Base-by-base conservation (phyloP, 176 grass and related monocot genomes). In the Saccharum officinarum region DNA sequence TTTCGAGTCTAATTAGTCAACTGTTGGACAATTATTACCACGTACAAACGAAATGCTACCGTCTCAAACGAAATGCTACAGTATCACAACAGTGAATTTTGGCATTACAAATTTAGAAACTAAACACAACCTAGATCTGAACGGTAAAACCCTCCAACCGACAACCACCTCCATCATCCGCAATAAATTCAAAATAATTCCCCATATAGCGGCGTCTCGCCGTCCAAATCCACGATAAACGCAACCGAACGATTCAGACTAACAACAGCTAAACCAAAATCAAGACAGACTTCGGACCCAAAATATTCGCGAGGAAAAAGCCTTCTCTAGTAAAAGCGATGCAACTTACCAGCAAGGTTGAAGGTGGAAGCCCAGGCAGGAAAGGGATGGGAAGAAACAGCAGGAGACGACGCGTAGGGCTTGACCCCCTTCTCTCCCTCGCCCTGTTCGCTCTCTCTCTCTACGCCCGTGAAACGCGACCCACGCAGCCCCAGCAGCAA, bases 401-500 rank as follows among this genome's bases (percentile, higher is more conserved):
- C 47, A 39, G 57, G 45, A 30, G 3, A 33, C 52, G 50, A 28
- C 67, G 38, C 7, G 37, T 61, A 73, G 10, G 61, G 33, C 38
- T n/a, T 74, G 61, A 3, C 47, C 16, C 46, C 33, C 46, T 33
- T 23, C 65, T 54, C 23, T 73, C 76, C 75, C 70, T 68, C 25
- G 12, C 63, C 18, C 60, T 62, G 37, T n/a, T 22, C 52, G 18
- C 18, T 57, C n/a, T 18, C 52, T 20, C 38, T 37, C 54, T 49
- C 39, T 7, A 63, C 63, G 11, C 67, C 37, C 67, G 80, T n/a
- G 76, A 28, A 71, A 76, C 47, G 47, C 37, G 46, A 81, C 50
- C 87, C 77, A 85, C 30, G 54, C 69, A 68, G 45, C 80, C 47
- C 80, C 47, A 76, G 52, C 23, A 85, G n/a, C 87, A 52, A 70